Evolutionary conservation across 768 basidiomycete species (phyloP), one percentile per base, ranked within the genome.

Genomic region (Wakefieldia striispora): DNA sequence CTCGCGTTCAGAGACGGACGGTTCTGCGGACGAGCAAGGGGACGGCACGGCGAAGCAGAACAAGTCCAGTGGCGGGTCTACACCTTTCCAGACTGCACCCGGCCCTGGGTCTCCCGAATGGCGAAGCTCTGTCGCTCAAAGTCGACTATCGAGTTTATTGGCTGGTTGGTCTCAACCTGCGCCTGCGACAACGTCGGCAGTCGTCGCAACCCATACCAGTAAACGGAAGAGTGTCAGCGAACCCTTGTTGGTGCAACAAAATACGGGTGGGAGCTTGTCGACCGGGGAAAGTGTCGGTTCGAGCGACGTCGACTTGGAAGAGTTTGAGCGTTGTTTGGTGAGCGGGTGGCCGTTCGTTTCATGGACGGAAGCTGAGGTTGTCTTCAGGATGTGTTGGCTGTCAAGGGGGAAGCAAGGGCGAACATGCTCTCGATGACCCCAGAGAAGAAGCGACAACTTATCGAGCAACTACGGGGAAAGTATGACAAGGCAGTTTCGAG

Each of bases 291-390:
- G 72, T 17, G 63, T 56, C 27, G 48, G 26, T 19, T 54, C 43
- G 4, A 21, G 47, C 8, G 77, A 89, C 23, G 23, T 23, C 13
- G 77, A 80, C 50, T 49, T 56, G 17, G 63, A 60, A 13, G 77
- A 76, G 24, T 89, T 91, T 50, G 86, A 90, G 47, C 71, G 75
- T 37, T 81, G 90, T 73, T 76, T 94, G 61, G 88, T 89, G 59
- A 43, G 82, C 6, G 23, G 20, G 16, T 19, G 6, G 14, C 13
- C 26, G 2, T 47, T 26, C 16, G 3, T 38, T 31, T 21, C 17
- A 40, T 33, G 23, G 23, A 24, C 21, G 16, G 49, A 21, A 46
- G 17, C 27, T 57, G 59, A 56, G 42, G 45, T 19, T 12, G 45
- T 38, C 34, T 37, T 16, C 47, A 93, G 91, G 80, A 88, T 53